Evolutionary conservation across 139 green algal species (phyloP).

Genomic region (Nannochloris sp.): DNA sequence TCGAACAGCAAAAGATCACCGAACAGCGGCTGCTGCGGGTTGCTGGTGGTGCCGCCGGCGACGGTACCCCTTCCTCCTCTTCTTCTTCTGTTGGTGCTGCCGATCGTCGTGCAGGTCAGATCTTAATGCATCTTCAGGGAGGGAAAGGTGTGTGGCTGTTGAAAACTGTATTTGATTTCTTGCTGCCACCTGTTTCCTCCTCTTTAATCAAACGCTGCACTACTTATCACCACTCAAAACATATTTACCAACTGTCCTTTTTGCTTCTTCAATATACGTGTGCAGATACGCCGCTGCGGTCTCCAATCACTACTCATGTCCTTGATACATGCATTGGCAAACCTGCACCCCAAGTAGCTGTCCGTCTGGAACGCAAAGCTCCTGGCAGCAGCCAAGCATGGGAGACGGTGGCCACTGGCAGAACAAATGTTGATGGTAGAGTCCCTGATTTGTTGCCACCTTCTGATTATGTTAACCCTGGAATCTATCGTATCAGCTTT

Average conservation of each 20-base stretch:
- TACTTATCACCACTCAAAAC: no score
- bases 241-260: neutral
- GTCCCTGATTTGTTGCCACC: constrained; percentile 49
- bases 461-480: constrained; percentile 42
- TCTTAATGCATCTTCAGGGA: constrained; percentile 36
- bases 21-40: constrained; percentile 70
- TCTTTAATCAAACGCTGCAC: no score
- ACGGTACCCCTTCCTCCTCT: neutral
- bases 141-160: no score
- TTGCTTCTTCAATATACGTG: neutral
- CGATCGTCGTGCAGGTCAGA: constrained; percentile 37
- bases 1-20: constrained; percentile 95
- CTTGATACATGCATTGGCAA: constrained; percentile 74
- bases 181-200: no score
- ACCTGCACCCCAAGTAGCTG: constrained; percentile 56
- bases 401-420: constrained; percentile 34
- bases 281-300: constrained; percentile 19
- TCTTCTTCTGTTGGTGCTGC: constrained; percentile 2
- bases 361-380: constrained; percentile 40
- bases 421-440: constrained; percentile 77
- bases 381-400: constrained; percentile 24
- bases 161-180: no score
- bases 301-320: constrained; percentile 92
- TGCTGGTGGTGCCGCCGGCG: constrained; percentile 8
- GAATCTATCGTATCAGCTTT: constrained; percentile 77